These are phyloP conservation scores for Microbotryum saponariae DNA, from an alignment of 1,284 basidiomycete genomes.

Conservation along the genomic window DNA sequence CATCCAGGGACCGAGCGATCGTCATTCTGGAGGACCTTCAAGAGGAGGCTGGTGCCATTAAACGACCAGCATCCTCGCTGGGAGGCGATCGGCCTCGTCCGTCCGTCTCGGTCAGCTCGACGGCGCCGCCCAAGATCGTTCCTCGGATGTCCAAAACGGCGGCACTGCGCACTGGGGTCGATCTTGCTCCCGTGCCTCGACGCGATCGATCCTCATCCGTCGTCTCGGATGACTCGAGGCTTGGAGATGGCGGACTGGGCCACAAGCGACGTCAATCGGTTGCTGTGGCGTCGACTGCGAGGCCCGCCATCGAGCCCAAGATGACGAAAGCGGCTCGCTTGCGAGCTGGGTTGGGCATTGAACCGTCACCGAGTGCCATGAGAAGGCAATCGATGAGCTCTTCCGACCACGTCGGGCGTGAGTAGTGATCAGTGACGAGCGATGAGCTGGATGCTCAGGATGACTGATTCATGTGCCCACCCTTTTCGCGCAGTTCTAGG, in stretches of 20 bases:
- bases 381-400: conserved; percentile 4
- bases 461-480: not conserved
- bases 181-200: not conserved
- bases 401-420: not conserved
- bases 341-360: conserved; percentile 48
- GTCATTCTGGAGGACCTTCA: conserved; percentile 2
- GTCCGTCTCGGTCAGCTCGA: not conserved
- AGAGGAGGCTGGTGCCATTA: not conserved
- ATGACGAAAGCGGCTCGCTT: conserved; percentile 62
- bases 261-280: conserved; percentile 69
- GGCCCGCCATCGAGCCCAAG: conserved; percentile 58
- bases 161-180: conserved; percentile 1
- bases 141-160: conserved; percentile 10
- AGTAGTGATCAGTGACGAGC: not conserved
- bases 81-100: not conserved
- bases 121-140: conserved; percentile 35
- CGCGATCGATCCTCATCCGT: conserved; percentile 13
- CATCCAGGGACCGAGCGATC: not conserved
- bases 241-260: conserved; percentile 53
- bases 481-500: conserved; percentile 5
- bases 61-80: not conserved
- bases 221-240: conserved; percentile 51
- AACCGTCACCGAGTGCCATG: conserved; percentile 33
- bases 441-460: not conserved
- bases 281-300: conserved; percentile 55